These are phyloP conservation scores for Hirsutella rhossiliensis DNA, from an alignment of 2,329 filamentous ascomycete species.

Conservation along the genomic window DNA sequence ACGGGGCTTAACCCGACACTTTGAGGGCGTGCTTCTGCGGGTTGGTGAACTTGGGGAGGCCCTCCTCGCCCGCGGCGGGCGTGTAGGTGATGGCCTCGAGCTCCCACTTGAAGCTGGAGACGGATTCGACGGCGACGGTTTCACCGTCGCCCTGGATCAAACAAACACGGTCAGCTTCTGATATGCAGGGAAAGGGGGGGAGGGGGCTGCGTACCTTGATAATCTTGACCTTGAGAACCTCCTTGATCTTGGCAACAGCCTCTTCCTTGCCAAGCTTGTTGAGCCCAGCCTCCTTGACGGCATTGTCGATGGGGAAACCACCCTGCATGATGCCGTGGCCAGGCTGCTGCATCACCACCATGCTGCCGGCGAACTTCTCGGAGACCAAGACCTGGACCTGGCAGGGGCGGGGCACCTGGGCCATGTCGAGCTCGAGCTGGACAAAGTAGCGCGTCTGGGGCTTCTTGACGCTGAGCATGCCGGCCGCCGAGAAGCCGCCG, in stretches of 20 bases:
- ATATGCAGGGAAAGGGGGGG: not conserved
- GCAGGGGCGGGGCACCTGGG: constrained; percentile 22
- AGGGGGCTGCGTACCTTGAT: constrained; percentile 13
- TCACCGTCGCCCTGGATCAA: constrained; percentile 18
- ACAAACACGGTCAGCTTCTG: not conserved
- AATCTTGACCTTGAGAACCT: constrained; percentile 20
- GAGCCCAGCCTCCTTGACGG: constrained; percentile 51
- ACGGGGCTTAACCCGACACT: not conserved
- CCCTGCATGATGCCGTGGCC: constrained; percentile 17
- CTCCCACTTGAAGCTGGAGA: constrained; percentile 23
- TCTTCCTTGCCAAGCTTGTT: constrained; percentile 7
- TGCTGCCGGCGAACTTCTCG: constrained; percentile 17
- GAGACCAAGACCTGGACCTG: constrained; percentile 21
- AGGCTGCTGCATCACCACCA: constrained; percentile 25
- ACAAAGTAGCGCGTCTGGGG: constrained; percentile 21
- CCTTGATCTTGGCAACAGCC: constrained; percentile 12
- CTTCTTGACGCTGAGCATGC: constrained; percentile 1
- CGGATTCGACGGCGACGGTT: constrained; percentile 11
- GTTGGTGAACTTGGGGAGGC: constrained; percentile 16
- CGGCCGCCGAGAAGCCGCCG: not conserved
- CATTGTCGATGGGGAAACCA: constrained; percentile 36
- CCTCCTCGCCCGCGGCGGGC: constrained; percentile 10
- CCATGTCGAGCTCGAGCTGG: constrained; percentile 19
- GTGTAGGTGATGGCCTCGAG: constrained; percentile 21
- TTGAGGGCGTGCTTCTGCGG: not conserved